Percentiles rank a stretch among this genome's conserved stretches.
phyloP scores from a whole-genome alignment of 768 basidiomycete species.

The Suillus spraguei region DNA sequence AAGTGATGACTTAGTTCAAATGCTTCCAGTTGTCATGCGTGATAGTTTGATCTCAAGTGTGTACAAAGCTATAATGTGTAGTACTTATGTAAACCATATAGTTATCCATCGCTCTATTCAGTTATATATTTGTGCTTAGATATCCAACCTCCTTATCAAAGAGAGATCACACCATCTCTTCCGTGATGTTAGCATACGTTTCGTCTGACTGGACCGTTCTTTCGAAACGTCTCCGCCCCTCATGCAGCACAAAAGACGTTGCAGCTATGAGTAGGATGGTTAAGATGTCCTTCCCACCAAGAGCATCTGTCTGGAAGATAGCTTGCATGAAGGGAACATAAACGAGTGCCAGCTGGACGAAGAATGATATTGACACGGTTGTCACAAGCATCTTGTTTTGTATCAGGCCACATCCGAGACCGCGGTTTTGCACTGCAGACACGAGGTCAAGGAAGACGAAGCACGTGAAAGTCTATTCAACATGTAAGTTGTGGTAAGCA shows the following conservation, averaged over 20 bases:
- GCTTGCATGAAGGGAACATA: slow-evolving; percentile 91
- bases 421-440: slow-evolving; percentile 93
- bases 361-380: slow-evolving; percentile 84
- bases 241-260: slow-evolving; percentile 71
- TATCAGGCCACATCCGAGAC: slow-evolving; percentile 79
- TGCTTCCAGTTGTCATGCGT: neutral
- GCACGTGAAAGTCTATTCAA: slow-evolving; percentile 86
- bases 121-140: slow-evolving; percentile 1
- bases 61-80: slow-evolving; percentile 12
- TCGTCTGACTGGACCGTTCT: slow-evolving; percentile 57
- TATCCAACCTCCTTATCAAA: neutral
- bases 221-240: slow-evolving; percentile 79
- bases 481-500: slow-evolving; percentile 11
- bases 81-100: slow-evolving; percentile 12
- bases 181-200: slow-evolving; percentile 51
- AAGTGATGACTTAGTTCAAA: slow-evolving; percentile 8
- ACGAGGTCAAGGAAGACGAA: slow-evolving; percentile 98
- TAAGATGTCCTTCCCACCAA: slow-evolving; percentile 66
- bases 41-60: neutral
- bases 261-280: slow-evolving; percentile 70
- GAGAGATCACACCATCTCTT: slow-evolving; percentile 56
- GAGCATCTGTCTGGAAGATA: slow-evolving; percentile 91
- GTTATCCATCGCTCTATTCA: slow-evolving; percentile 7
- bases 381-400: slow-evolving; percentile 89
- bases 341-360: slow-evolving; percentile 83